These are phyloP conservation scores for Oryza australiensis DNA, from an alignment of 176 grass and related monocot genomes.

Conservation along the genomic window DNA sequence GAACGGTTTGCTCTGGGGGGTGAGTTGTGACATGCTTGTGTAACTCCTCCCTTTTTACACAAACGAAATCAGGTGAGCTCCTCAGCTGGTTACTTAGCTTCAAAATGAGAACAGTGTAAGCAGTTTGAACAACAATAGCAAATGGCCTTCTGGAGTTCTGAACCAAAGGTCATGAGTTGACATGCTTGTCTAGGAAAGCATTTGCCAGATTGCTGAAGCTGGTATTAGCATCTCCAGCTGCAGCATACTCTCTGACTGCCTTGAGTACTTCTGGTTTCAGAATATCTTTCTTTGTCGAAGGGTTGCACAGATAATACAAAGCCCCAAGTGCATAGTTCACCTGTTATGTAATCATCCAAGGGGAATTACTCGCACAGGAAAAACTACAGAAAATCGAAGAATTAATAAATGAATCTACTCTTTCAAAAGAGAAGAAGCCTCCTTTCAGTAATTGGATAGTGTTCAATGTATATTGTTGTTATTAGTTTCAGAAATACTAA, in stretches of 20 bases:
- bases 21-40: not conserved
- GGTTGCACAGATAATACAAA: constrained; percentile 72
- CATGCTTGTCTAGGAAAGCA: constrained; percentile 73
- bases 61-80: not conserved
- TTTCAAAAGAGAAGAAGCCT: not conserved
- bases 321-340: constrained; percentile 82
- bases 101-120: not conserved
- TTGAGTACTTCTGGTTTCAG: constrained; percentile 69
- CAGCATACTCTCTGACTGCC: constrained; percentile 56
- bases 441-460: not conserved
- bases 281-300: constrained; percentile 66
- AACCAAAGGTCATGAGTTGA: constrained; percentile 34
- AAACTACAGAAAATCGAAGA: not conserved
- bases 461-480: constrained; percentile 6
- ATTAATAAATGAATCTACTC: constrained; percentile 10
- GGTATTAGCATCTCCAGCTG: constrained; percentile 43
- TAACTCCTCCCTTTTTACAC: not conserved
- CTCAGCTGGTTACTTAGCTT: not conserved
- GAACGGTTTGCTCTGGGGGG: not conserved
- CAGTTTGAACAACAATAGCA: not conserved
- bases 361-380: not conserved
- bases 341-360: constrained; percentile 32
- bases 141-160: not conserved
- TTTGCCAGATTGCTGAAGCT: constrained; percentile 77
- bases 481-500: constrained; percentile 52